A percentile compares a stretch with the other conserved stretches of the same genome.
phyloP scores from a whole-genome alignment of 1,139 yeast species.

The Candida pseudocylindracea region DNA sequence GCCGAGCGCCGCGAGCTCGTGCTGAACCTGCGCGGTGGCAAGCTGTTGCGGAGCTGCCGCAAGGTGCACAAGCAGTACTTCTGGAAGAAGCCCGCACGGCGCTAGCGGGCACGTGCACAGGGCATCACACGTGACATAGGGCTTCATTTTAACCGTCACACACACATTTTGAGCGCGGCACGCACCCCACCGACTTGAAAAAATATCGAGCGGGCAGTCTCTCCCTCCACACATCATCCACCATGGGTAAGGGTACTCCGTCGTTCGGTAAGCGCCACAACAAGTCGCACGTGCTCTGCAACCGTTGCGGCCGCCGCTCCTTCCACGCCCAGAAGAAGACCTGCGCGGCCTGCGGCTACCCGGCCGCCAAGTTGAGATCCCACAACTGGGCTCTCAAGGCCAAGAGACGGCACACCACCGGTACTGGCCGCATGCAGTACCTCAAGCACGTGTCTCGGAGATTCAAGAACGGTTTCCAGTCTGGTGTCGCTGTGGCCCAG shows the following conservation, averaged over 20 bases:
- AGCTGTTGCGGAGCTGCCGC: conserved; percentile 73
- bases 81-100: conserved; percentile 51
- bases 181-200: too few species aligned
- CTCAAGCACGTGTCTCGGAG: conserved; percentile 92
- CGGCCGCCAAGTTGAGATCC: conserved; percentile 97
- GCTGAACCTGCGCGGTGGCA: conserved; percentile 56
- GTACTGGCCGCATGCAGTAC: conserved; percentile 99
- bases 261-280: conserved; percentile 99
- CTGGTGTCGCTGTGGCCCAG: too few species aligned
- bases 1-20: conserved; percentile 46
- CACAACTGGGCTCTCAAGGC: conserved; percentile 99
- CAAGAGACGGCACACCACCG: conserved; percentile 99
- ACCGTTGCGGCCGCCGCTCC: conserved; percentile 98
- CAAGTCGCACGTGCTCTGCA: conserved; percentile 99
- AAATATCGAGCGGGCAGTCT: too few species aligned
- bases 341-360: conserved; percentile 98
- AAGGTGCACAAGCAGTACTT: conserved; percentile 83
- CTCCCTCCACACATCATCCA: too few species aligned
- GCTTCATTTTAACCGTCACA: too few species aligned
- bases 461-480: conserved; percentile 97
- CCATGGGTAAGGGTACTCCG: conserved; percentile 71
- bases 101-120: not conserved
- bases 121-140: not conserved
- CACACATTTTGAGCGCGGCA: too few species aligned
- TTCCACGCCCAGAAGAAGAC: conserved; percentile 99